Conservation (phyloP, 1,284 basidiomycete species). For the Cutaneotrichosporon cyanovorans region DNA sequence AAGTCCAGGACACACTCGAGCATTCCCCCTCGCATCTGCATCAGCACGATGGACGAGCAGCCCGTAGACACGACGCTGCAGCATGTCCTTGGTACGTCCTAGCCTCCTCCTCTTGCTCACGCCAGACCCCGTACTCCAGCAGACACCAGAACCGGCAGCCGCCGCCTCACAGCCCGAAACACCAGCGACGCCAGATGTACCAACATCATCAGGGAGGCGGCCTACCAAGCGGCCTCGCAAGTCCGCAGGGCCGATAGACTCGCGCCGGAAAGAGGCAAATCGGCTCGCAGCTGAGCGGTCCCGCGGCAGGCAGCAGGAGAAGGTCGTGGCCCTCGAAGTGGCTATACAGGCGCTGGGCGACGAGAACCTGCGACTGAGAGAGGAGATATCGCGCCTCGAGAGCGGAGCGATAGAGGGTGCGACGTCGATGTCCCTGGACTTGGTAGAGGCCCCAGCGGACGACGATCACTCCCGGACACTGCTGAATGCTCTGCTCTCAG, state of each 20-base stretch:
- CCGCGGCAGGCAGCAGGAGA: conserved; percentile 32
- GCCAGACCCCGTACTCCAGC: not conserved
- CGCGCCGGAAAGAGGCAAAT: conserved; percentile 40
- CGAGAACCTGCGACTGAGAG: conserved; percentile 38
- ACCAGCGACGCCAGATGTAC: too few relatives aligned
- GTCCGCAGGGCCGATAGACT: conserved; percentile 13
- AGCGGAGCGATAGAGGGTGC: not conserved
- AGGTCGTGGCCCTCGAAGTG: conserved; percentile 29
- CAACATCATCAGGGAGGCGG: too few relatives aligned
- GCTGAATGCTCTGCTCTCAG: conserved; percentile 32
- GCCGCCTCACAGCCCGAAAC: not conserved
- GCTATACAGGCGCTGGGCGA: conserved; percentile 28
- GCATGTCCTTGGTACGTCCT: conserved; percentile 12
- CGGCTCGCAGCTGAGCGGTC: conserved; percentile 43
- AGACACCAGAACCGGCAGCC: not conserved
- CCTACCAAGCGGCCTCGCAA: too few relatives aligned
- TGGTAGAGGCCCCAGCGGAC: conserved; percentile 9
- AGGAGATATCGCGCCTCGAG: conserved; percentile 31
- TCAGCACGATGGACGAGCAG: conserved; percentile 8
- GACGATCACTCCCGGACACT: conserved; percentile 36
- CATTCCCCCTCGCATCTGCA: not conserved
- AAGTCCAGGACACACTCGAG: too few relatives aligned
- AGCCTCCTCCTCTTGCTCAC: not conserved
- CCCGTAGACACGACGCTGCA: conserved; percentile 11
- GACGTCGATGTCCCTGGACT: not conserved